Evolutionary conservation across 306 rosid species (phyloP).

Genomic region (Ormosia semicastrata): DNA sequence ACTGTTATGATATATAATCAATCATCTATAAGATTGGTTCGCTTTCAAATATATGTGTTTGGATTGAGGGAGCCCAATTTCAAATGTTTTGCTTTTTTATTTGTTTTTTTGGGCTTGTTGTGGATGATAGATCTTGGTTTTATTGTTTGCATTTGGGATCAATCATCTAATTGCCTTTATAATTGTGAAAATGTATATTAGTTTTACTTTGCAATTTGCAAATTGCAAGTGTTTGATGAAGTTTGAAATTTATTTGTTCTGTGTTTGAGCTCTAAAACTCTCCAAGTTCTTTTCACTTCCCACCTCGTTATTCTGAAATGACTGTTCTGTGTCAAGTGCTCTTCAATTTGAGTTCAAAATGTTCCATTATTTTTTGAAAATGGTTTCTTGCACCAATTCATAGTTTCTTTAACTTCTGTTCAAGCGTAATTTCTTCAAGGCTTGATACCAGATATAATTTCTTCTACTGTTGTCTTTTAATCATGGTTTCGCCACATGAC

Average conservation of each 20-base stretch:
- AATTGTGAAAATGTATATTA: background rate
- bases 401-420: background rate
- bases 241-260: background rate
- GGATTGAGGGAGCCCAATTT: slow-evolving; percentile 3
- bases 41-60: background rate
- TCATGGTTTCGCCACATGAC: background rate
- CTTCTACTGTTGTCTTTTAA: background rate
- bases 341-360: background rate
- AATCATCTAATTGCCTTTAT: background rate
- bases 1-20: slow-evolving; percentile 24
- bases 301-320: background rate
- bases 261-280: background rate
- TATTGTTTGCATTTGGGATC: slow-evolving; percentile 21
- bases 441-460: background rate
- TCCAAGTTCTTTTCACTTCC: background rate
- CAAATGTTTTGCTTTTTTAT: background rate
- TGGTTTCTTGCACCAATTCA: slow-evolving; percentile 12
- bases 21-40: slow-evolving; percentile 15
- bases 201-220: slow-evolving; percentile 5
- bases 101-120: background rate
- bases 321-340: background rate
- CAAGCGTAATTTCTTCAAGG: background rate
- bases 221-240: background rate
- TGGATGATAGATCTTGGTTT: slow-evolving; percentile 34
- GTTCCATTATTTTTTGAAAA: background rate